These are phyloP conservation scores for Annulohypoxylon truncatum DNA, from an alignment of 2,329 filamentous ascomycete species.

Conservation along the genomic window DNA sequence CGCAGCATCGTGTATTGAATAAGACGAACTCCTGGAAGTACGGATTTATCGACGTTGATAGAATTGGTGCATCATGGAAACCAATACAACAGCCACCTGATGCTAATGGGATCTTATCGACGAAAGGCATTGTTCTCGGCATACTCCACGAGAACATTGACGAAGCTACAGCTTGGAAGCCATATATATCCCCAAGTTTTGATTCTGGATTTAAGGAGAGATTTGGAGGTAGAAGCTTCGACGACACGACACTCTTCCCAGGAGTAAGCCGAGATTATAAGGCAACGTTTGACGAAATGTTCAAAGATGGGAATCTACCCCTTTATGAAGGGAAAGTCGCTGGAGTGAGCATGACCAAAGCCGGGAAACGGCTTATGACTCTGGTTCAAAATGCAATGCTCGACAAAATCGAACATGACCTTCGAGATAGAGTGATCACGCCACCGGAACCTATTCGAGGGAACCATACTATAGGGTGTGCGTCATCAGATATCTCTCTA, in stretches of 20 bases:
- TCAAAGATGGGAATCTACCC: constrained; percentile 5
- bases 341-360: constrained; percentile 6
- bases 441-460: constrained; percentile 17
- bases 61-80: constrained; percentile 15
- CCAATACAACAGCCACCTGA: constrained; percentile 1
- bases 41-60: constrained; percentile 22
- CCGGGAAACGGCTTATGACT: constrained; percentile 11
- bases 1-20: constrained; percentile 21
- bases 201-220: constrained; percentile 20
- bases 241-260: constrained; percentile 9
- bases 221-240: constrained; percentile 20
- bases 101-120: constrained; percentile 1
- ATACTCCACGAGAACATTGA: constrained; percentile 8
- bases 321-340: constrained; percentile 11
- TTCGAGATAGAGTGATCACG: constrained; percentile 13
- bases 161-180: constrained; percentile 6
- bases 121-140: constrained; percentile 17
- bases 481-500: background rate
- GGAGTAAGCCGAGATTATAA: constrained; percentile 19
- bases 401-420: constrained; percentile 1
- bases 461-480: constrained; percentile 14
- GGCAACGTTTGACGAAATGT: background rate
- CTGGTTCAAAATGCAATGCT: constrained; percentile 17
- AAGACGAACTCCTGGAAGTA: constrained; percentile 29
- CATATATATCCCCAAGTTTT: constrained; percentile 15